phyloP scores from a whole-genome alignment of 805 yeast species.

The Nakazawaea pomicola region DNA sequence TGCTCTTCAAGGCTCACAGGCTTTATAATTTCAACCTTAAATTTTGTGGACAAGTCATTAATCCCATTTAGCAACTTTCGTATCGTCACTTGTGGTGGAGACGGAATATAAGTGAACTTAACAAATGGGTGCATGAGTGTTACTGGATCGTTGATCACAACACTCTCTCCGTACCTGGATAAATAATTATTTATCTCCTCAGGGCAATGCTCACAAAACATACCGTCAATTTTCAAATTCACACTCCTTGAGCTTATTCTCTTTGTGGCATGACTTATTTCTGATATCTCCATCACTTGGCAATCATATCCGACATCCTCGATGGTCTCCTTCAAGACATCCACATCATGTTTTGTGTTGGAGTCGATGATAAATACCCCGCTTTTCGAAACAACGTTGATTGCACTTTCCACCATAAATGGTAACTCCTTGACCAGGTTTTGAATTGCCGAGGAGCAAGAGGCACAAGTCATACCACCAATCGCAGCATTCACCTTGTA shows the following conservation, averaged over 20 bases:
- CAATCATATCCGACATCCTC: constrained; percentile 69
- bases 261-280: constrained; percentile 41
- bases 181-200: constrained; percentile 45
- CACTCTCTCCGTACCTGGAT: constrained; percentile 48
- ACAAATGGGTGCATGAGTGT: constrained; percentile 52
- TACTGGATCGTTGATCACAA: constrained; percentile 51
- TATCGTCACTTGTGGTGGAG: constrained; percentile 46
- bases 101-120: constrained; percentile 61
- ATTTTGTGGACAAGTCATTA: constrained; percentile 36
- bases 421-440: constrained; percentile 41
- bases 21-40: constrained; percentile 49
- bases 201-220: constrained; percentile 73
- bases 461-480: constrained; percentile 73
- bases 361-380: constrained; percentile 57
- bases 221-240: constrained; percentile 53
- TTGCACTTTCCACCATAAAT: constrained; percentile 47
- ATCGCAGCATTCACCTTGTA: constrained; percentile 55
- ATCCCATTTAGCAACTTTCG: constrained; percentile 50
- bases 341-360: constrained; percentile 29
- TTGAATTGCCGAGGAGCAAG: constrained; percentile 54
- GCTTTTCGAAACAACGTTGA: constrained; percentile 55
- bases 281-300: constrained; percentile 37
- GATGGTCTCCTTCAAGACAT: constrained; percentile 40
- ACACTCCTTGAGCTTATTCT: constrained; percentile 50
- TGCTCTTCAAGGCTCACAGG: constrained; percentile 61